Percentiles rank a stretch among this genome's conserved stretches.
Conservation (phyloP, 1,284 basidiomycete genomes). For the Cryptococcus sp. region DNA sequence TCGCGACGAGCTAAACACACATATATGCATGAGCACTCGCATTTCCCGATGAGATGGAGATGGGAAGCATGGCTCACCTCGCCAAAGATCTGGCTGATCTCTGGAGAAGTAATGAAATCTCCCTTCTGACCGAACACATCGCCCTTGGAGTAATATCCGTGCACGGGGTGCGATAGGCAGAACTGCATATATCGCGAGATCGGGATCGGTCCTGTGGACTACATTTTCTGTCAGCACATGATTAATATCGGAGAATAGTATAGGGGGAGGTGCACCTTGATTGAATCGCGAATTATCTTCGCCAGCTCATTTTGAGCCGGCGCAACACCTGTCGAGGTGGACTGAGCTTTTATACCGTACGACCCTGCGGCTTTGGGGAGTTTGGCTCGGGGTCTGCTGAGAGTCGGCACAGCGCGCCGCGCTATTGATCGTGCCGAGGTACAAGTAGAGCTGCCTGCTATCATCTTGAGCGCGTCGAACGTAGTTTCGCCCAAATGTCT, state of each 20-base stretch:
- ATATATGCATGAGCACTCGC: background rate
- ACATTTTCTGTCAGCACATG: background rate
- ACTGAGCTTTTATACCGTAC: background rate
- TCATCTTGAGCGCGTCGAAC: no score
- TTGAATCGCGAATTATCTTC: constrained; percentile 65
- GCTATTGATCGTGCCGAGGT: no score
- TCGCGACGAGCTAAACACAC: constrained; percentile 68
- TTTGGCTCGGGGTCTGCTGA: no score
- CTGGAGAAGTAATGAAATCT: constrained; percentile 96
- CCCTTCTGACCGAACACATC: constrained; percentile 82
- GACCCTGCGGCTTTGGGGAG: no score
- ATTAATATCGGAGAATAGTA: background rate
- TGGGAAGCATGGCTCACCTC: constrained; percentile 65
- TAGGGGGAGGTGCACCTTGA: constrained; percentile 59
- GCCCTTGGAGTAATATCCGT: constrained; percentile 83
- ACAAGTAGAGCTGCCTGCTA: no score
- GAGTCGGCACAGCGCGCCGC: no score
- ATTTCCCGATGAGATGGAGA: background rate
- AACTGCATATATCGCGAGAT: constrained; percentile 85
- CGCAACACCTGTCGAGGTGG: background rate
- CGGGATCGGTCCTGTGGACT: constrained; percentile 85
- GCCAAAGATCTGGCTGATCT: constrained; percentile 95
- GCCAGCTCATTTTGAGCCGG: constrained; percentile 22
- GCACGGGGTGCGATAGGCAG: constrained; percentile 78
- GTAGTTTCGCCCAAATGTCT: no score